phyloP scores from a whole-genome alignment of 179 eudicot genomes.

The Silene noctiflora region DNA sequence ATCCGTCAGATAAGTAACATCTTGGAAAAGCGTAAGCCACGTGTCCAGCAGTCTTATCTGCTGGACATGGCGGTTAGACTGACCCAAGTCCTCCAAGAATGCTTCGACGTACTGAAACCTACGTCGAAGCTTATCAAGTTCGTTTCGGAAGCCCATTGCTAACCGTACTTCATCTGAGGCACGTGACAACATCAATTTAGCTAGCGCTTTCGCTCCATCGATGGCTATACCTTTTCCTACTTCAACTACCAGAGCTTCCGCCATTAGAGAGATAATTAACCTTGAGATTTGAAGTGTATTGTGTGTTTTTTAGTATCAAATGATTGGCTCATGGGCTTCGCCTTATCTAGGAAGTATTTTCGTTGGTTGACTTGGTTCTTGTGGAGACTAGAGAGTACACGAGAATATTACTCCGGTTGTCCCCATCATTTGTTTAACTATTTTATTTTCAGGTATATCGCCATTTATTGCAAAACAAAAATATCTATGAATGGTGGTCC shows the following conservation, averaged over 20 bases:
- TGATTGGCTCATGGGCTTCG: too few species aligned
- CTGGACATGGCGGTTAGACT: background rate
- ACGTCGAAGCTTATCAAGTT: conserved; percentile 8
- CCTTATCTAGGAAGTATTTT: too few species aligned
- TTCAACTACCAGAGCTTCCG: conserved; percentile 2
- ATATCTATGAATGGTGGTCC: too few species aligned
- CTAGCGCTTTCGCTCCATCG: background rate
- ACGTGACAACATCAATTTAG: background rate
- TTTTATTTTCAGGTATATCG: too few species aligned
- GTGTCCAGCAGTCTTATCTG: background rate
- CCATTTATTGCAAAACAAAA: too few species aligned
- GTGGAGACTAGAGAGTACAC: too few species aligned
- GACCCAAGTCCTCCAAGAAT: conserved; percentile 3
- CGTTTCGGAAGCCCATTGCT: background rate
- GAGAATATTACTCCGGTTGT: too few species aligned
- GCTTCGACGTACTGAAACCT: conserved; percentile 14
- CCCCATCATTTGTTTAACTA: too few species aligned
- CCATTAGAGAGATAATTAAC: background rate
- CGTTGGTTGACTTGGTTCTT: too few species aligned
- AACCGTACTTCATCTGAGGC: background rate
- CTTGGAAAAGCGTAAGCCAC: conserved; percentile 17
- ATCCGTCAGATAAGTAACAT: conserved; percentile 13
- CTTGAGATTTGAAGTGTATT: too few species aligned
- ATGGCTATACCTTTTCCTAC: conserved; percentile 2
- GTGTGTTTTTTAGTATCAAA: too few species aligned